phyloP scores from a whole-genome alignment of 2,329 filamentous ascomycete species.

The Neospermospora avenae region DNA sequence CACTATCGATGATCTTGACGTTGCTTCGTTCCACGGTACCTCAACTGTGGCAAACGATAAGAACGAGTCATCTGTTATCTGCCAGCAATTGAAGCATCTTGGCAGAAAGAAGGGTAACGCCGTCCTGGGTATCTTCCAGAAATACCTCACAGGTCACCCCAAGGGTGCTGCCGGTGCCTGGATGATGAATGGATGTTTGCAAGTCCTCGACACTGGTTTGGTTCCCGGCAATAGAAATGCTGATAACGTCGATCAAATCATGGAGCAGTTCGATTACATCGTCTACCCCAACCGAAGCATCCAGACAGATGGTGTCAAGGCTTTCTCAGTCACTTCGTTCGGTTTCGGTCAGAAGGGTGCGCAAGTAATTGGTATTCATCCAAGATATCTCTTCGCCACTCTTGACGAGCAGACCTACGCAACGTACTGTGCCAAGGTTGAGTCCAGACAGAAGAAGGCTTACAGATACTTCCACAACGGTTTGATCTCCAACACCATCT shows the following conservation, averaged over 20 bases:
- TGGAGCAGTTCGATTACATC: slow-evolving; percentile 98
- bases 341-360: slow-evolving; percentile 99
- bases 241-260: slow-evolving; percentile 92
- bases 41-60: slow-evolving; percentile 99
- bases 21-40: slow-evolving; percentile 98
- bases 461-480: slow-evolving; percentile 99
- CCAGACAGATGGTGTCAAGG: slow-evolving; percentile 97
- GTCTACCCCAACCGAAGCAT: slow-evolving; percentile 94
- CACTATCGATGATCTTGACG: slow-evolving; percentile 90
- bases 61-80: slow-evolving; percentile 97
- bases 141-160: slow-evolving; percentile 96
- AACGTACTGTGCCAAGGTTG: slow-evolving; percentile 82
- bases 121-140: slow-evolving; percentile 96
- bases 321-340: slow-evolving; percentile 97
- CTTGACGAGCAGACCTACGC: slow-evolving; percentile 82
- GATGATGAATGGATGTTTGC: slow-evolving; percentile 99
- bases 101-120: slow-evolving; percentile 96
- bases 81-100: slow-evolving; percentile 91
- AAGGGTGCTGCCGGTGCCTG: slow-evolving; percentile 99
- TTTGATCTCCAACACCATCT: slow-evolving; percentile 95
- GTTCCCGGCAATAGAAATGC: slow-evolving; percentile 97
- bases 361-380: slow-evolving; percentile 94
- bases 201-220: slow-evolving; percentile 89
- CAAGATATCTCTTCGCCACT: slow-evolving; percentile 92
- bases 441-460: slow-evolving; percentile 93